Conservation (phyloP, 1,139 yeast genomes). For the Kodamaea ohmeri region DNA sequence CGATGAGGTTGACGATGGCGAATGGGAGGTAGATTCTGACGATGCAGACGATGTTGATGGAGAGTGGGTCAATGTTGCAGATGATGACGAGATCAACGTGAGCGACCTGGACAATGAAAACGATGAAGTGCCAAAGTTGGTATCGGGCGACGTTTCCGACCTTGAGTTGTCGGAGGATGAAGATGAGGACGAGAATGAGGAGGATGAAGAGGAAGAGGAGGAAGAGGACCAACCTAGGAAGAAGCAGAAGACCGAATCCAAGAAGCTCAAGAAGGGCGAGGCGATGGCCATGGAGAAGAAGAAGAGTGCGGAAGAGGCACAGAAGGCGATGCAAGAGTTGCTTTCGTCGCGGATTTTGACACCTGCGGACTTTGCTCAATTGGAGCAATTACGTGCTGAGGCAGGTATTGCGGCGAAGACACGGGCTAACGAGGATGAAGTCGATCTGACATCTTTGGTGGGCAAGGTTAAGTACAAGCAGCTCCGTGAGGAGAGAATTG, state of each 20-base stretch:
- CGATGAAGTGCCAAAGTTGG: conserved; percentile 33
- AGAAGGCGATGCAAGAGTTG: conserved; percentile 56
- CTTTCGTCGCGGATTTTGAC: conserved; percentile 79
- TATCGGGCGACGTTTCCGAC: conserved; percentile 27
- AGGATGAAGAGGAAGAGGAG: conserved; percentile 24
- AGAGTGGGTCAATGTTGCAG: conserved; percentile 59
- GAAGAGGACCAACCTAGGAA: conserved; percentile 22
- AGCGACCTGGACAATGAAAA: conserved; percentile 53
- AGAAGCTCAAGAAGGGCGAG: conserved; percentile 22
- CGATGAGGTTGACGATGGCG: conserved; percentile 37
- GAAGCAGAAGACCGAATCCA: conserved; percentile 10
- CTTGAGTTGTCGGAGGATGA: conserved; percentile 10
- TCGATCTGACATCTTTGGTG: conserved; percentile 74
- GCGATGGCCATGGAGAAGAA: conserved; percentile 11
- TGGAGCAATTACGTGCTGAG: conserved; percentile 78
- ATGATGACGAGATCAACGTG: conserved; percentile 55
- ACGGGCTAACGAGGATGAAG: conserved; percentile 70
- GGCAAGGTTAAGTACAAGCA: conserved; percentile 87
- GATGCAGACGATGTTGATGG: conserved; percentile 62
- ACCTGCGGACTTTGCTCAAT: conserved; percentile 95
- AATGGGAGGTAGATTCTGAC: conserved; percentile 47
- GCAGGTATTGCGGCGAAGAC: conserved; percentile 82
- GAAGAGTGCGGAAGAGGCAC: conserved; percentile 18
- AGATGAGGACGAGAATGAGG: conserved; percentile 21
- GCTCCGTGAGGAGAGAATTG: conserved; percentile 84